Evolutionary conservation across 176 grass and related monocot genomes (phyloP), one percentile per base, ranked within the genome.

Genomic region (Tuctoria greenei): DNA sequence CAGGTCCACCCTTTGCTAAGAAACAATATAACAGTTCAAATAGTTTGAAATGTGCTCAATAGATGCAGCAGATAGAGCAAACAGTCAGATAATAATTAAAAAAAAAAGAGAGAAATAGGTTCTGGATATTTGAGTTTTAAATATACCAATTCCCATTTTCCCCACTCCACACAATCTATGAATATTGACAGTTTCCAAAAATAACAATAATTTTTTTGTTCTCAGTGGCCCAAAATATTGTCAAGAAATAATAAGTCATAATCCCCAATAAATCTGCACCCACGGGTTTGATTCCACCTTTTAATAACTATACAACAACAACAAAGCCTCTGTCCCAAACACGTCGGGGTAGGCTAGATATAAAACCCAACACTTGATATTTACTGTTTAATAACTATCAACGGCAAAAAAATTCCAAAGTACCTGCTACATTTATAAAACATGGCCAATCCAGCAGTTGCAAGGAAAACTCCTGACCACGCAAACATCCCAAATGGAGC

Each of bases 391-490:
- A 82, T 49, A 49, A 58, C 55, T 66, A 35, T 39, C 31, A 49
- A 83, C 64, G 71, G 58, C 18, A n/a, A 24, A 3, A 3, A 34
- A 7, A 24, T 57, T 49, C 41, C 61, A n/a, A 73, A 47, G 10
- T 92, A 99, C 96, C 96, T 99, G 92, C 89, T 99, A 90, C 96
- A 99, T 74, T 85, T 95, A 82, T 99, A 95, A 84, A 99, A 95
- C 92, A 99, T 88, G 59, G 88, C 64, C 80, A 95, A 78, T 37
- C 96, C 96, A 69, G 77, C 84, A 82, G 82, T 87, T 76, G 96
- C 89, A 58, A 95, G 62, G 77, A 95, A 88, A 79, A 99, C 89
- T 56, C 96, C 96, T 13, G 74, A 95, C 96, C 96, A 99, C 39
- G 89, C 96, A 64, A 90, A 92, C 31, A 95, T 54, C 73, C 80